A percentile compares a stretch with the other conserved stretches of the same genome.
These are phyloP conservation scores for Mycena crocata DNA, from an alignment of 768 basidiomycete species.

Conservation along the genomic window DNA sequence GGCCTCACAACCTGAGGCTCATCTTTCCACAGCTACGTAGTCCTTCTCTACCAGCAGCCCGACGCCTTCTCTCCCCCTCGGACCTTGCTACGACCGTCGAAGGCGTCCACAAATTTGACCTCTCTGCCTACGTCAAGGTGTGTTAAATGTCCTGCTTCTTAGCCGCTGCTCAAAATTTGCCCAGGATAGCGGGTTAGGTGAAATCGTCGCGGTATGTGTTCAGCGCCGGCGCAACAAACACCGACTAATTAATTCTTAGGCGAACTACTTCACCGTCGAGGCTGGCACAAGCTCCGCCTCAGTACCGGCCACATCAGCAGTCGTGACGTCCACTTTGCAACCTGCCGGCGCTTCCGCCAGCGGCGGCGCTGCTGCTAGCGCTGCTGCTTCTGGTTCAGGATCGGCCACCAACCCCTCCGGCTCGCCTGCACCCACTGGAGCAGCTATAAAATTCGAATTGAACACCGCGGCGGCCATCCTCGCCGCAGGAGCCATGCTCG, in stretches of 20 bases:
- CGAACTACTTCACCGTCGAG: slow-evolving; percentile 79
- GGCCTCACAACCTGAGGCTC: not conserved
- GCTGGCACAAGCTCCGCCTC: slow-evolving; percentile 68
- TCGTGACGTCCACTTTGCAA: slow-evolving; percentile 69
- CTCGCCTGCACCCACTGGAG: not conserved
- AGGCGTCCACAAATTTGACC: slow-evolving; percentile 66
- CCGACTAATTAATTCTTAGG: slow-evolving; percentile 50
- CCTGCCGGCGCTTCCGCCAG: not conserved
- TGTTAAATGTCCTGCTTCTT: slow-evolving; percentile 26
- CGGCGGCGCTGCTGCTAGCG: not conserved
- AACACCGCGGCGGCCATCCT: not conserved
- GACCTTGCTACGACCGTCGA: slow-evolving; percentile 62
- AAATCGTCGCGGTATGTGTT: slow-evolving; percentile 65
- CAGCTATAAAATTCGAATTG: not conserved
- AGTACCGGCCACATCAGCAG: slow-evolving; percentile 70
- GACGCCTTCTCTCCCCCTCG: slow-evolving; percentile 69
- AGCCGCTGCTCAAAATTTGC: slow-evolving; percentile 5
- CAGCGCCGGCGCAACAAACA: not conserved
- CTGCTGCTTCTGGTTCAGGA: slow-evolving; percentile 11
- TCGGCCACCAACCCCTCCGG: not conserved
- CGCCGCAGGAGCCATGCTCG: not conserved
- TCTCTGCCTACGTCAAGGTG: slow-evolving; percentile 69
- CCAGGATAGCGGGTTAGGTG: slow-evolving; percentile 67
- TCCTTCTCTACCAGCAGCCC: slow-evolving; percentile 76
- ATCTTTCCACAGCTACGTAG: slow-evolving; percentile 64